Percentiles rank a stretch among this genome's conserved stretches.
phyloP scores from a whole-genome alignment of 371 early-diverging fungal genomes.

The Rhizomucor miehei region DNA sequence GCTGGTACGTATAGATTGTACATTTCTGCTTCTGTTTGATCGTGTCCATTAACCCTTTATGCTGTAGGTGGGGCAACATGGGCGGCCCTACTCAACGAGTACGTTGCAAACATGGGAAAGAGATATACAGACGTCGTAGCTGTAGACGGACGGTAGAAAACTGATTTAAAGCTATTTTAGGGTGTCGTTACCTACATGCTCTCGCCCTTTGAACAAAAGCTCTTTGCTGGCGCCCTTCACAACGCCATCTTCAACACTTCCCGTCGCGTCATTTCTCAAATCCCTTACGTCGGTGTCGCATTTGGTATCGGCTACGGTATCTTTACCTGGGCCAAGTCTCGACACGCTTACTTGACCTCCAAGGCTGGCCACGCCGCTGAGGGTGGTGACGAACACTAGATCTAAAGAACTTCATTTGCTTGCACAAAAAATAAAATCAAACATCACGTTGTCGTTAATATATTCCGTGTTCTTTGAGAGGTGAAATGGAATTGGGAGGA shows the following conservation, averaged over 20 bases:
- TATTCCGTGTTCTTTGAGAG: no score
- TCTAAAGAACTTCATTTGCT: no score
- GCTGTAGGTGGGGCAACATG: slow-evolving; percentile 71
- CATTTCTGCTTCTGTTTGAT: background rate
- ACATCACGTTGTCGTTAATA: no score
- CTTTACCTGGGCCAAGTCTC: slow-evolving; percentile 60
- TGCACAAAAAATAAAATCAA: no score
- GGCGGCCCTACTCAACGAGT: slow-evolving; percentile 69
- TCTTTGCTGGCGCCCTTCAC: slow-evolving; percentile 71
- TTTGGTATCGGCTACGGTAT: slow-evolving; percentile 61
- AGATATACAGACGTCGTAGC: no score
- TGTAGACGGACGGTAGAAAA: no score
- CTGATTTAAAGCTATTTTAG: slow-evolving; percentile 39
- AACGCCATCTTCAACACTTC: slow-evolving; percentile 78
- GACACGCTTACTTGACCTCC: slow-evolving; percentile 65
- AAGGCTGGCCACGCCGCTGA: slow-evolving; percentile 70
- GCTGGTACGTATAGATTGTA: slow-evolving; percentile 43
- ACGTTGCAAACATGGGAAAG: no score
- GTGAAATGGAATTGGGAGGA: no score
- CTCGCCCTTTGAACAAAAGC: slow-evolving; percentile 79
- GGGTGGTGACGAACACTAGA: slow-evolving; percentile 18
- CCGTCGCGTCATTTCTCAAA: slow-evolving; percentile 69
- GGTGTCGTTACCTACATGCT: slow-evolving; percentile 72
- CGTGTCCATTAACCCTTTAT: background rate
- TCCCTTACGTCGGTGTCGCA: slow-evolving; percentile 72